Evolutionary conservation across 352 stramenopile species (phyloP).

Genomic region (Aphanomyces euteiches): DNA sequence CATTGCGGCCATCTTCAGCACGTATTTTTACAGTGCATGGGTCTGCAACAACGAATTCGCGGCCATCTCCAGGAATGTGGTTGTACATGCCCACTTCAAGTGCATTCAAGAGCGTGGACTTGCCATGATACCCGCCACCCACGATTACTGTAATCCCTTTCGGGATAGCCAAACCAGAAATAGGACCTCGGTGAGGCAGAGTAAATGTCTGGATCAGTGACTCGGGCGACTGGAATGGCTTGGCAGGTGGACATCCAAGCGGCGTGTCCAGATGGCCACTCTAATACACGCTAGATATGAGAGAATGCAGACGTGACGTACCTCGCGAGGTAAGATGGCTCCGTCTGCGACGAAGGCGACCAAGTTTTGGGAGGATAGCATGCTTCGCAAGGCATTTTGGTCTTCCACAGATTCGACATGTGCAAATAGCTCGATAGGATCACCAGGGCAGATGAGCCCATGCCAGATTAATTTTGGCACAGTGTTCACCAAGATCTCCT

Average conservation of each 20-base stretch:
- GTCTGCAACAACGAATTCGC: slow-evolving; percentile 92
- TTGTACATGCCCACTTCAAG: slow-evolving; percentile 95
- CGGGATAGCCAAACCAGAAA: slow-evolving; percentile 93
- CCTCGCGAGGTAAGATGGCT: slow-evolving; percentile 86
- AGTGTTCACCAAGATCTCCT: slow-evolving; percentile 88
- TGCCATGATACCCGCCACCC: slow-evolving; percentile 96
- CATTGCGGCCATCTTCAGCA: slow-evolving; percentile 91
- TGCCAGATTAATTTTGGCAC: slow-evolving; percentile 82
- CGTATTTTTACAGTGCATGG: slow-evolving; percentile 91
- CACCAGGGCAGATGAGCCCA: slow-evolving; percentile 69
- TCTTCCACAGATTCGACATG: slow-evolving; percentile 93
- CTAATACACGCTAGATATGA: slow-evolving; percentile 18
- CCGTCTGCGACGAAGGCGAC: slow-evolving; percentile 93
- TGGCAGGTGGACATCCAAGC: slow-evolving; percentile 40
- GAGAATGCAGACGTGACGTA: not conserved
- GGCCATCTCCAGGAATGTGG: slow-evolving; percentile 92
- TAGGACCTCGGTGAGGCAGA: slow-evolving; percentile 74
- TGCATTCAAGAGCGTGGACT: slow-evolving; percentile 94
- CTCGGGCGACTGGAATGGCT: slow-evolving; percentile 82
- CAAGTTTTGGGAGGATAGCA: slow-evolving; percentile 76
- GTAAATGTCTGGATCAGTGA: slow-evolving; percentile 68
- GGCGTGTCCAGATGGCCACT: slow-evolving; percentile 61
- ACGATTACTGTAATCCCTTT: slow-evolving; percentile 94
- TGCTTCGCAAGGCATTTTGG: slow-evolving; percentile 83
- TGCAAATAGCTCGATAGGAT: slow-evolving; percentile 57